Evolutionary conservation across 2,329 filamentous ascomycete genomes (phyloP), one percentile per base, ranked within the genome.

Genomic region (Microcyclosporella mali): DNA sequence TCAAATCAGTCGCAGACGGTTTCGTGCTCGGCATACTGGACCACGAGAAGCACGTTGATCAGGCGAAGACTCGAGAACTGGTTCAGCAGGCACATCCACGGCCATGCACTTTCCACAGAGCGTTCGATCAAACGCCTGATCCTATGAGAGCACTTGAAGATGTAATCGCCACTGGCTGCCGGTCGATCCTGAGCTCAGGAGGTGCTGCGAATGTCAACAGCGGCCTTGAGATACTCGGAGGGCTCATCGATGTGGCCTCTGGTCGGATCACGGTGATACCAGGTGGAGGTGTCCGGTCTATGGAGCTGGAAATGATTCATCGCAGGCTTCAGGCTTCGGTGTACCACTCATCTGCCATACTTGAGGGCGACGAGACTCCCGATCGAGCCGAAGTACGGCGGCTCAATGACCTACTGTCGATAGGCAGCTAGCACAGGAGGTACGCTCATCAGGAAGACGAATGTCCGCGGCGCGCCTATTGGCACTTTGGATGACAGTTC

Each of bases 61-160:
- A 61, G 3, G 43, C 45, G n/a, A 58, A 64, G 16, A 74, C 69
- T 36, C 51, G 45, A 16, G 58, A 66, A 35, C 56, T 77, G 4
- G 66, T 78, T 0, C 41, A 55, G 10, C 47, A 65, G 2, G 71
- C 73, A 1, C 54, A 49, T 2, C 64, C 66, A 3, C 53, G 66
- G 18, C 68, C 70, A 2, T 77, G 73, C 52, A 77, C 74, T 2
- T 78, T 78, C 40, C 74, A 78, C 53, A 66, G 73, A 6, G 75
- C 74, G 0, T 73, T 78, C 48, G 75, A 78, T 52, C 51, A 63
- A 32, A 63, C 70, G 1, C 28, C 33, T 3, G 56, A 65, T 48
- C 40, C 57, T 10, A 43, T 53, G 0, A 39, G 53, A 33, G 66
- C 61, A 1, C 51, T 70, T 8, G 56, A 66, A 7, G 59, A 59